phyloP scores from a whole-genome alignment of 805 yeast species.

The Candida vaughaniae region DNA sequence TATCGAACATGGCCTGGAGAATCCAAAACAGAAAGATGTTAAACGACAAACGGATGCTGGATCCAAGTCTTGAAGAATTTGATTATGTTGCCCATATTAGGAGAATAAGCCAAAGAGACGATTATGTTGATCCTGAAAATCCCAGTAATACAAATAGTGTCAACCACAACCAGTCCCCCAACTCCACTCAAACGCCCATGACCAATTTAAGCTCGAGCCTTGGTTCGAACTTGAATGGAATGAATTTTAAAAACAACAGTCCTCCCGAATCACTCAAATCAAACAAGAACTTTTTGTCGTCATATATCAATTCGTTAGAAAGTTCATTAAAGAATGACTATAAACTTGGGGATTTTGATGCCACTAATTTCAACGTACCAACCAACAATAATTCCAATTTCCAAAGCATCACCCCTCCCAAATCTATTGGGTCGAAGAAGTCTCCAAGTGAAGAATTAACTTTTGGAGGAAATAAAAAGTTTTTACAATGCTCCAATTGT shows the following conservation, averaged over 20 bases:
- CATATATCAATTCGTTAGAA: slow-evolving; percentile 40
- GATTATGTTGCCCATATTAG: slow-evolving; percentile 48
- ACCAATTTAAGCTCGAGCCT: not conserved
- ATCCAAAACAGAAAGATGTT: slow-evolving; percentile 37
- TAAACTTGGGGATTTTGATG: slow-evolving; percentile 3
- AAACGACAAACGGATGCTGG: slow-evolving; percentile 7
- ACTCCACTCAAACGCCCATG: not conserved
- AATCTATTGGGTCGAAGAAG: slow-evolving; percentile 12
- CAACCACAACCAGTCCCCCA: slow-evolving; percentile 1
- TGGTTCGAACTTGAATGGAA: not conserved
- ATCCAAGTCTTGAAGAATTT: slow-evolving; percentile 38
- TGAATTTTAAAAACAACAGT: not conserved
- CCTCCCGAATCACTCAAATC: slow-evolving; percentile 14
- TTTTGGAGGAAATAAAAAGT: slow-evolving; percentile 13
- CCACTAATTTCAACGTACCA: not conserved
- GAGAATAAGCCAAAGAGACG: slow-evolving; percentile 39
- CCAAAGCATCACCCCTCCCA: slow-evolving; percentile 15
- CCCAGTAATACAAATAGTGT: not conserved
- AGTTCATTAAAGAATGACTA: slow-evolving; percentile 32
- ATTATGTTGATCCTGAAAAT: not conserved
- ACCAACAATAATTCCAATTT: slow-evolving; percentile 2
- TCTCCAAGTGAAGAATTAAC: slow-evolving; percentile 9
- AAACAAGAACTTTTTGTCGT: slow-evolving; percentile 27
- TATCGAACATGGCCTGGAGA: slow-evolving; percentile 45
- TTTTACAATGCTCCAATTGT: slow-evolving; percentile 41